Conservation (phyloP, 139 green algal genomes). For the Diplosphaera chodatii region DNA sequence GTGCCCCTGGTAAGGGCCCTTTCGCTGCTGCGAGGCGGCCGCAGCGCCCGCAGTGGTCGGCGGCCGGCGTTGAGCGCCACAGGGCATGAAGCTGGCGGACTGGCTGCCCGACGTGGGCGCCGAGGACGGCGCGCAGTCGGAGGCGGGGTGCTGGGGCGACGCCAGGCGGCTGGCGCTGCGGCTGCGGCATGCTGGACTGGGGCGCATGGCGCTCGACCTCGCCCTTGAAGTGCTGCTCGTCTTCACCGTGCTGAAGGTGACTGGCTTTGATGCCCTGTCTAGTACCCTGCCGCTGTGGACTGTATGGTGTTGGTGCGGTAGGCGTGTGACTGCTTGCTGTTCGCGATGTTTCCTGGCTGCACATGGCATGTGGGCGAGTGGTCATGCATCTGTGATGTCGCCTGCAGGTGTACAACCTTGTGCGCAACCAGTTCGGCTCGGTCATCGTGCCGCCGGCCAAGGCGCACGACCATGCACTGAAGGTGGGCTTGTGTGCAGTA, state of each 20-base stretch:
- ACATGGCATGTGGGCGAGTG: too few relatives aligned
- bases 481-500: too few relatives aligned
- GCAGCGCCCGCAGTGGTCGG: too few relatives aligned
- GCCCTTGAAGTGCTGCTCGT: slow-evolving; percentile 15
- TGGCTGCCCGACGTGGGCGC: not conserved
- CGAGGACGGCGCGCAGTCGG: not conserved
- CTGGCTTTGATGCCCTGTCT: too few relatives aligned
- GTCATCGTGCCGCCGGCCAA: slow-evolving; percentile 11
- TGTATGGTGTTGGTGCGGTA: too few relatives aligned
- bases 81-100: not conserved
- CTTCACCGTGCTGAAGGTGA: slow-evolving; percentile 21
- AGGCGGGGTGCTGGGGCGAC: not conserved
- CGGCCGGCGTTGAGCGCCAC: too few relatives aligned
- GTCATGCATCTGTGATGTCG: too few relatives aligned
- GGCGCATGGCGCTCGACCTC: not conserved
- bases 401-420: slow-evolving; percentile 20
- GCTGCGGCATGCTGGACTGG: not conserved
- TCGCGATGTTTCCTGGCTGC: too few relatives aligned
- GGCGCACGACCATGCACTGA: slow-evolving; percentile 19
- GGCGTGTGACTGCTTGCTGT: too few relatives aligned
- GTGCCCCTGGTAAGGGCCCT: too few relatives aligned
- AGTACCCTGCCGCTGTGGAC: too few relatives aligned
- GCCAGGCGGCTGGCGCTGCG: not conserved
- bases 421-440: slow-evolving; percentile 24
- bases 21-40: too few relatives aligned